Evolutionary conservation across 257 asterid genomes (phyloP), one percentile per base, ranked within the genome.

Genomic region (Nicotiana benthamiana): DNA sequence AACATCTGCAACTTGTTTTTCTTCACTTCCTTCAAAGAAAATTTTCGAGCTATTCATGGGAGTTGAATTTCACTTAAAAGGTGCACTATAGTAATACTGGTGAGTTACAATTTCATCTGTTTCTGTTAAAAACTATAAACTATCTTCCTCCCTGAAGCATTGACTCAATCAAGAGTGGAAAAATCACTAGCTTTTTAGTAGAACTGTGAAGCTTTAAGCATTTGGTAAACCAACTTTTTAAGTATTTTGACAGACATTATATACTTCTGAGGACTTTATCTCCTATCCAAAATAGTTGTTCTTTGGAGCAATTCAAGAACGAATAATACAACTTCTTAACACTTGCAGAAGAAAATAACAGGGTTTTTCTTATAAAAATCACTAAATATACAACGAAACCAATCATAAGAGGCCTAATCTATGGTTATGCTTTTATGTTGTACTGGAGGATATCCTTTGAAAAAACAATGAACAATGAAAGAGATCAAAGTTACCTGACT

Each of bases 401-500:
- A 34, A n/a, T 2, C 53, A 66, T 34, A 66, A 46, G 36, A 66
- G 53, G 28, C 27, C 75, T 66, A 34, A 66, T 66, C 75, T 32
- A 30, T 65, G 2, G 10, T 66, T 32, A 18, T 34, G 17, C 36
- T 46, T 72, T 46, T 22, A 32, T 70, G 5, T 70, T n/a, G 30
- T 12, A 36, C 2, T 28, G 56, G 32, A 68, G 36, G 17, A 70
- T 22, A 72, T 12, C 40, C 8, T 1, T 22, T 72, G 1, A 72
- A 9, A 1, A 46, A 46, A 22, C 22, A 7, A 46, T n/a, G 40
- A 72, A 24, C 60, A 46, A 46, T 0, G 22, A 24, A 72, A 72
- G 43, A 72, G 22, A 72, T 46, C 24, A 36, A 77, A 36, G 74
- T 77, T 20, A 77, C 81, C 81, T 59, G 72, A 77, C 40, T 77